phyloP scores from a whole-genome alignment of 495 filamentous ascomycete species.

The Bathelium albidoporum region DNA sequence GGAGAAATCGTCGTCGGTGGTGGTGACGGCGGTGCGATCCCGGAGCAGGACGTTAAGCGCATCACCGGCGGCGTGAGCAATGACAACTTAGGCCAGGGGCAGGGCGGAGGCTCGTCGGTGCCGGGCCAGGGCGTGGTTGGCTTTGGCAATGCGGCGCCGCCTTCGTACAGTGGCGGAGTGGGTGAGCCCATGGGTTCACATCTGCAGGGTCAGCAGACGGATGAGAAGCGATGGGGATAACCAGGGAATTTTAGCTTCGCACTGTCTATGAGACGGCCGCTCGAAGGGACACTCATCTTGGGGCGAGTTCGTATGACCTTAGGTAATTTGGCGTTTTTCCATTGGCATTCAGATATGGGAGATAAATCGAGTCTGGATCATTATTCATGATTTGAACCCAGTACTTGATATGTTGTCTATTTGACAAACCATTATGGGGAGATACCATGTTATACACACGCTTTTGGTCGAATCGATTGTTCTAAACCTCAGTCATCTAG shows the following conservation, averaged over 20 bases:
- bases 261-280: no score
- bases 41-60: slow-evolving; percentile 20
- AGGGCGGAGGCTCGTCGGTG: slow-evolving; percentile 8
- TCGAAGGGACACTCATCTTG: no score
- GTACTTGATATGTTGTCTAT: background rate
- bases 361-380: background rate
- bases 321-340: background rate
- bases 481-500: no score
- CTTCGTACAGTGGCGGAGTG: slow-evolving; percentile 18
- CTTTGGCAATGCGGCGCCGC: slow-evolving; percentile 24
- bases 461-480: no score
- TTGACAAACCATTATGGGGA: background rate
- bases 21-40: slow-evolving; percentile 54
- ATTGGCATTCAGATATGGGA: no score
- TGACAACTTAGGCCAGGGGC: slow-evolving; percentile 14
- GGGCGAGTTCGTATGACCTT: no score
- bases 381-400: background rate
- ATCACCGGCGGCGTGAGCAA: slow-evolving; percentile 12
- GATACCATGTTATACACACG: background rate
- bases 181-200: slow-evolving; percentile 22
- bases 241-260: background rate
- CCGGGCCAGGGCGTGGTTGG: slow-evolving; percentile 19
- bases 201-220: slow-evolving; percentile 7
- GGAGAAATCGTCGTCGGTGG: slow-evolving; percentile 79
- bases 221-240: slow-evolving; percentile 1